Base-by-base conservation (phyloP, 2,329 filamentous ascomycete species). In the Xylaria multiplex region DNA sequence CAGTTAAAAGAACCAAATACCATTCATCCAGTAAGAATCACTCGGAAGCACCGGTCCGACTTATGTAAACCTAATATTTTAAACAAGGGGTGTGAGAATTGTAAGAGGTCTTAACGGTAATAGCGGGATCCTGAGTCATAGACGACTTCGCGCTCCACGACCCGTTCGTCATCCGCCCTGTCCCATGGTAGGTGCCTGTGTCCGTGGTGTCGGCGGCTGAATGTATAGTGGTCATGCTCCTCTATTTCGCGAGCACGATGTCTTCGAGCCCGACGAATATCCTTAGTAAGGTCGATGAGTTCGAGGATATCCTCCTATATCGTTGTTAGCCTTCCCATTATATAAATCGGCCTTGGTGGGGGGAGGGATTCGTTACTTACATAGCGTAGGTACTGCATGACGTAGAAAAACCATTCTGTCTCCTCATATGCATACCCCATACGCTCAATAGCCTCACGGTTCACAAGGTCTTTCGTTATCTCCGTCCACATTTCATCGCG, bases 401-500 rank as follows among this genome's bases (percentile, higher is more conserved):
- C 88, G 79, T 97, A 98, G 80, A 92, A 98, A 79, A 93, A 96
- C 68, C 86, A 88, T 60, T 93, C 91, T 0, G 93, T 96, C 83
- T 98, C 94, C 77, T 97, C 93, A 75, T 90, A 98, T 66, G 92
- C 89, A 79, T 97, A 98, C 2, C 93, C 93, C 75, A 90, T 81
- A 73, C 91, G 85, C 72, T 97, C 90, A 70, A 98, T 92, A 19
- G 96, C 96, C 77, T 97, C 93, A 59, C 91, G 89, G 65, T 90
- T 85, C 16, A 98, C 93, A 42, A 98, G 81, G 72, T 97, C 94
- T 80, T 97, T 97, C 52, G 95, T 97, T 72, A 99, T 93, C 80
- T 98, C 96, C 0, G 96, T 99, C 95, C 95, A 98, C 82, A 97
- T 92, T 66, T 91, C 88, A 62, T 86, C 85, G 37, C 85, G 81